Evolutionary conservation across 116 monocot species (phyloP).

Genomic region (Papilionanthe hybrid): DNA sequence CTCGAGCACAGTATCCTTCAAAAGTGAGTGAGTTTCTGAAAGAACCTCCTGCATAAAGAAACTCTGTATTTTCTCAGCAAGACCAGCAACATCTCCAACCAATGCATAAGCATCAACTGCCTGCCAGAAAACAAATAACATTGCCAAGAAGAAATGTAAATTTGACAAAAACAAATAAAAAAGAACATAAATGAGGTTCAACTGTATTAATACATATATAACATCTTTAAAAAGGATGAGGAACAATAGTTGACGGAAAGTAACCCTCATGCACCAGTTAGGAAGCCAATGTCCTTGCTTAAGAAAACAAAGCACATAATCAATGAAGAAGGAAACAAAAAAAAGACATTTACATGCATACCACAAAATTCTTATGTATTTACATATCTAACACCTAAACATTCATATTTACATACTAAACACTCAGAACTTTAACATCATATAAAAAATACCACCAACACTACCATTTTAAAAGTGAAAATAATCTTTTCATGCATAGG

Average conservation of each 20-base stretch:
- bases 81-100: constrained; percentile 79
- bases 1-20: constrained; percentile 78
- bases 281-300: no score
- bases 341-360: no score
- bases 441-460: no score
- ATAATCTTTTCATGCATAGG: no score
- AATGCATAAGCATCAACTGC: constrained; percentile 97
- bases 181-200: neutral
- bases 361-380: no score
- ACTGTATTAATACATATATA: neutral
- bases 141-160: constrained; percentile 9
- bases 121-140: constrained; percentile 37
- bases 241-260: neutral
- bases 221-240: neutral
- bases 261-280: neutral
- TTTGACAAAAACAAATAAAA: neutral
- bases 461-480: no score
- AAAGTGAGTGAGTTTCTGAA: constrained; percentile 71
- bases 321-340: neutral
- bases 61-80: constrained; percentile 97
- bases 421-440: no score
- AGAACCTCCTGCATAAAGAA: constrained; percentile 99
- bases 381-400: no score
- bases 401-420: no score
- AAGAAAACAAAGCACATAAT: neutral